These are phyloP conservation scores for Fusarium sp. DNA, from an alignment of 2,329 filamentous ascomycete species.

Conservation along the genomic window DNA sequence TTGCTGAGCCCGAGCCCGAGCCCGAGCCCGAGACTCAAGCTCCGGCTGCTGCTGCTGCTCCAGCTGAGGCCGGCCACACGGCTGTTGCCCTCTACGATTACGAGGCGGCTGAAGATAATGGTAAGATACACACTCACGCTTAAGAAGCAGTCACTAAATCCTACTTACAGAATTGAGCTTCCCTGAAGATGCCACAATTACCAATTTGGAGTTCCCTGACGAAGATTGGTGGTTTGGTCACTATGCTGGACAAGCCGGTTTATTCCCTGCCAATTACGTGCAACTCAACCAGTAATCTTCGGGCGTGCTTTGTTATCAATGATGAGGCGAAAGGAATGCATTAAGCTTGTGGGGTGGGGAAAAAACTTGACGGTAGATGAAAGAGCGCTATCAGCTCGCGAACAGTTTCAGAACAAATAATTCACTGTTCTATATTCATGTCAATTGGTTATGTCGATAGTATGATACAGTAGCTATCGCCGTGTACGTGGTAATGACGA, in stretches of 20 bases:
- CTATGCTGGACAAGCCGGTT: constrained; percentile 78
- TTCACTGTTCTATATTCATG: constrained; percentile 2
- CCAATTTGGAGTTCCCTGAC: constrained; percentile 89
- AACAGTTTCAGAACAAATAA: constrained; percentile 21
- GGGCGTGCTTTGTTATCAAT: neutral
- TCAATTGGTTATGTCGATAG: constrained; percentile 7
- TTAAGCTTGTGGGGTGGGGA: constrained; percentile 6
- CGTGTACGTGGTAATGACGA: neutral
- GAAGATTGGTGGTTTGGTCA: constrained; percentile 99
- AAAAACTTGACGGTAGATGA: constrained; percentile 35
- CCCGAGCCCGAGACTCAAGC: constrained; percentile 47
- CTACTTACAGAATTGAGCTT: constrained; percentile 72
- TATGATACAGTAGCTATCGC: neutral
- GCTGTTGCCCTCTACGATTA: constrained; percentile 95
- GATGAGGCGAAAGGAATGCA: constrained; percentile 3
- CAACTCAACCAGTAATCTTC: constrained; percentile 55
- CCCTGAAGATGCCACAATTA: constrained; percentile 85
- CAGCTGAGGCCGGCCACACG: constrained; percentile 62
- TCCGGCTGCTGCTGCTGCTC: constrained; percentile 45
- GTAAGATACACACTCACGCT: constrained; percentile 50
- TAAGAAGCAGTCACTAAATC: constrained; percentile 21
- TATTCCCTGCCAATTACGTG: constrained; percentile 83
- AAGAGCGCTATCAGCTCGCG: constrained; percentile 33
- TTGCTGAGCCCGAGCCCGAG: constrained; percentile 45
- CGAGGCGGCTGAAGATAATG: constrained; percentile 94